These are phyloP conservation scores for Thecamonas trahens DNA, from an alignment of 78 protist species.

Conservation along the genomic window DNA sequence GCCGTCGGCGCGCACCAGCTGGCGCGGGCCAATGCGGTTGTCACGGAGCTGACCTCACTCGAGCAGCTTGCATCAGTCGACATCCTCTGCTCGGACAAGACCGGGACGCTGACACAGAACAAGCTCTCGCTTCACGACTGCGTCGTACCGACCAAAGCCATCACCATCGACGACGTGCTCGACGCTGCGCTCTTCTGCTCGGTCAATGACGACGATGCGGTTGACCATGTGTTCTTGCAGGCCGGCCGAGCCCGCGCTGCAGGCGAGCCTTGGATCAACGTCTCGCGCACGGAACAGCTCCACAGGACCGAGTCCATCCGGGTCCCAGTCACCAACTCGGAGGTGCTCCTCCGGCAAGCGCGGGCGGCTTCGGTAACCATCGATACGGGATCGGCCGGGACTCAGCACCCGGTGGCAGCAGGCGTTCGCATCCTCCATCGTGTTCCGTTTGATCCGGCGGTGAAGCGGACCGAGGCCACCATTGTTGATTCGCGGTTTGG, in stretches of 20 bases:
- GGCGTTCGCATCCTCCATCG: too few species aligned
- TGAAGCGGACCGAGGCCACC: conserved; percentile 37
- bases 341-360: too few species aligned
- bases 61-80: conserved; percentile 36
- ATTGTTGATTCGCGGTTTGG: too few species aligned
- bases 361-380: too few species aligned
- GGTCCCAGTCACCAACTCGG: too few species aligned
- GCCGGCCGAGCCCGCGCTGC: too few species aligned
- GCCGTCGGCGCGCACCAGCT: conserved; percentile 77
- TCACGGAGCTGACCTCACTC: conserved; percentile 70
- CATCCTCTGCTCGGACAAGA: conserved; percentile 80
- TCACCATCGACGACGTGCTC: too few species aligned
- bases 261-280: too few species aligned
- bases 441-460: conserved; percentile 81
- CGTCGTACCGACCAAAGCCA: background rate
- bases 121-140: conserved; percentile 68
- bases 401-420: too few species aligned
- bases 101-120: conserved; percentile 93
- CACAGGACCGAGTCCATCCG: too few species aligned
- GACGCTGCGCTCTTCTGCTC: conserved; percentile 29
- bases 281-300: too few species aligned
- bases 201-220: conserved; percentile 58
- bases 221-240: conserved; percentile 47
- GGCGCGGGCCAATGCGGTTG: conserved; percentile 64
- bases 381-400: too few species aligned